Base-by-base conservation (phyloP, 768 basidiomycete genomes). In the Kwoniella mangroviensis region DNA sequence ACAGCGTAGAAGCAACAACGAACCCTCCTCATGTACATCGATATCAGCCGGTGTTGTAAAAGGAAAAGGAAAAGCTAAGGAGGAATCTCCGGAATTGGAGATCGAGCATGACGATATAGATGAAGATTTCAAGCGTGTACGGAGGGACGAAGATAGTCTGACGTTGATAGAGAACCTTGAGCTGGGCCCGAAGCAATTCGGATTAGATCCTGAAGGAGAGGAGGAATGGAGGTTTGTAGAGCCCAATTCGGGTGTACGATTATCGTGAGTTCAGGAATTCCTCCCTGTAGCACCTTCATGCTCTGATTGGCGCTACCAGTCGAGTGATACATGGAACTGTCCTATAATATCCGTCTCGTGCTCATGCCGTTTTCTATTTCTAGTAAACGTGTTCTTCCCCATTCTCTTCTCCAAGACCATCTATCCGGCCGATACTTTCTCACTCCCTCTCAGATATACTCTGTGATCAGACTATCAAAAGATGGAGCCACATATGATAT, bases 401-500 rank as follows among this genome's bases (percentile, higher is more conserved):
- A 98, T 78, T 88, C 90, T 28, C 89, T 90, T 72, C 83, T 98
- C 19, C 89, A 92, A 81, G 90, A 90, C 17, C 89, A 95, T 82
- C 85, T 99, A 28, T 85, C 86, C 43, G 92, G 90, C 6, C 89
- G 96, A 55, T 97, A 90, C 83, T 93, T 92, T 78, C 86, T 99
- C 54, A 90, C 93, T 0, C 94, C 94, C 0, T 95, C 94, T 0
- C 89, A 86, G 21, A 85, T 99, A 43, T 99, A 99, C 84, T 93
- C 94, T 10, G 87, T 90, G 56, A 87, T 94, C 53, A 89, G 91
- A 11, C 87, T 91, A 0, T 86, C 90, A 15, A 88, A 90, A 0
- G 89, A 92, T 79, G 90, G 91, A 73, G 89, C 91, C 67, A 90
- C 89, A 19, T 96, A 94, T 81, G 94, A 98, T 55, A 88, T 99